Percentiles rank a stretch among this genome's conserved stretches.
These are phyloP conservation scores for Albugo laibachii DNA, from an alignment of 352 stramenopile species.

Conservation along the genomic window DNA sequence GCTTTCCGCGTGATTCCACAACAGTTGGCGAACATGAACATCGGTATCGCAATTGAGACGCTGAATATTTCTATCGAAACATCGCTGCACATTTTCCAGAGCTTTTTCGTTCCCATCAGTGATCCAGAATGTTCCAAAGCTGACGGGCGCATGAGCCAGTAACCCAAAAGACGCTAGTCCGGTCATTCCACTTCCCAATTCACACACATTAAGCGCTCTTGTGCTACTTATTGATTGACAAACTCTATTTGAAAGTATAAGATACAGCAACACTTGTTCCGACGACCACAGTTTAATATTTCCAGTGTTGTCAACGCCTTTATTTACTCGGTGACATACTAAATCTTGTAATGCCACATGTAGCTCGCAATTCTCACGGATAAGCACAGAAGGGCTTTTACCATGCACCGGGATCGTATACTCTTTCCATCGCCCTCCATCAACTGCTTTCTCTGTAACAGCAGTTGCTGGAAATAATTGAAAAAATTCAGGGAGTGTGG, in stretches of 20 bases:
- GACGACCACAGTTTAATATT: constrained; percentile 77
- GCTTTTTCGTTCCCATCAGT: constrained; percentile 55
- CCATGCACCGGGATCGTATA: no score
- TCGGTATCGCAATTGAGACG: constrained; percentile 7
- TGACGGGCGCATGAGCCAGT: constrained; percentile 18
- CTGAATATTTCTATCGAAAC: constrained; percentile 28
- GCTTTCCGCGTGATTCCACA: constrained; percentile 30
- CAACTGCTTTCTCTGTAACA: no score
- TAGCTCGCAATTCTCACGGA: background rate
- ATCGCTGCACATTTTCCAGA: constrained; percentile 44
- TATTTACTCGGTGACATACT: constrained; percentile 52
- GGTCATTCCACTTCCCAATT: constrained; percentile 59
- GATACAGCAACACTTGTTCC: constrained; percentile 47
- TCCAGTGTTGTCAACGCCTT: constrained; percentile 73
- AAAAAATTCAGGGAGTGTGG: no score
- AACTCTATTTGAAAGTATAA: constrained; percentile 24
- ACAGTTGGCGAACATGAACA: constrained; percentile 23
- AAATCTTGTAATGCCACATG: constrained; percentile 36
- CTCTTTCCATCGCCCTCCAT: no score
- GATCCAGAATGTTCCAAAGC: constrained; percentile 25
- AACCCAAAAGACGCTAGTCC: constrained; percentile 48
- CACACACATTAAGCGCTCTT: constrained; percentile 26
- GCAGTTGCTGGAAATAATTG: no score
- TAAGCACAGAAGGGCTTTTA: no score
- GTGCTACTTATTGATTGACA: constrained; percentile 1